A percentile compares a stretch with the other conserved stretches of the same genome.
phyloP scores from a whole-genome alignment of 768 basidiomycete genomes.

The Rubroboletus satanas region DNA sequence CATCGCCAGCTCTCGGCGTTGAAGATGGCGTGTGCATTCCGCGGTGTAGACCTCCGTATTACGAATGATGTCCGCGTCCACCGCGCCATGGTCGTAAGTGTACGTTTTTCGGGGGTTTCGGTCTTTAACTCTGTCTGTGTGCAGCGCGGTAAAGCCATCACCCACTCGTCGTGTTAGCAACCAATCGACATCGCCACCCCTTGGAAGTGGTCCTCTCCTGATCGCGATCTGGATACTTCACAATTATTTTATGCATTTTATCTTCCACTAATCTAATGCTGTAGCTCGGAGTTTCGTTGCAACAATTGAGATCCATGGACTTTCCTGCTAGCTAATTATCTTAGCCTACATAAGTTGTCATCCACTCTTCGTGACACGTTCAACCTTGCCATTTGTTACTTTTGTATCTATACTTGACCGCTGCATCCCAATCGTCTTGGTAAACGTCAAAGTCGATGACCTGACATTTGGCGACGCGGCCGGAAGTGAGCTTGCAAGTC shows the following conservation, averaged over 20 bases:
- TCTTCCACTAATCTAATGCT: conserved; percentile 8
- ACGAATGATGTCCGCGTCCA: conserved; percentile 51
- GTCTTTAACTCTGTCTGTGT: conserved; percentile 13
- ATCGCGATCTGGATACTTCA: neutral
- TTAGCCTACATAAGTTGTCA: neutral
- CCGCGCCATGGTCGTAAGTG: conserved; percentile 49
- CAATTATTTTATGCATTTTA: conserved; percentile 3
- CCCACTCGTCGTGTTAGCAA: conserved; percentile 18
- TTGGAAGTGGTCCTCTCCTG: neutral
- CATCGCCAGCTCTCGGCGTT: conserved; percentile 52
- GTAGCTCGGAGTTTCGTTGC: conserved; percentile 18
- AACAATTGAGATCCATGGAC: neutral
- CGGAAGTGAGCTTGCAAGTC: neutral
- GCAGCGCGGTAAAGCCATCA: conserved; percentile 19
- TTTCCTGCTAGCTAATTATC: neutral
- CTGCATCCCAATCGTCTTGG: conserved; percentile 3
- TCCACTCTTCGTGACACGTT: neutral
- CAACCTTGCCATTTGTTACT: neutral
- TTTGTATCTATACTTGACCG: conserved; percentile 17
- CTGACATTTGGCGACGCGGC: neutral
- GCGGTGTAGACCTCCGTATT: conserved; percentile 53
- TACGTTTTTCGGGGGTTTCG: conserved; percentile 8
- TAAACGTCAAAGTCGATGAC: neutral
- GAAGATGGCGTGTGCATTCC: conserved; percentile 60
- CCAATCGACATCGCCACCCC: neutral